A percentile compares a stretch with the other conserved stretches of the same genome.
Evolutionary conservation across 1,139 yeast genomes (phyloP).

Genomic region (Pichia sp.): DNA sequence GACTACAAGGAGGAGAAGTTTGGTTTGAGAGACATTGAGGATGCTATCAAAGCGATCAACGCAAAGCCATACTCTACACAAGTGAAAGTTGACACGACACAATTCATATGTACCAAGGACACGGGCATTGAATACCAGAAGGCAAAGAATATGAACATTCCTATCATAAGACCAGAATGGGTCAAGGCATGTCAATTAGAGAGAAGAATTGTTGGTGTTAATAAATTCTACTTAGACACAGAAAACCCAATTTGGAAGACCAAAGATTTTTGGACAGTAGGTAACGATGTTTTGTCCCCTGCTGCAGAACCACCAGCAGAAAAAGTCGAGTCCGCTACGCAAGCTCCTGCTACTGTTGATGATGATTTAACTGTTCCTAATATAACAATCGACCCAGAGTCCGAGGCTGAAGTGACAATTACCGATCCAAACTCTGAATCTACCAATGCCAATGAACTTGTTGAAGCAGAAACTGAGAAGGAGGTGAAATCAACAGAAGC

Average conservation of each 20-base stretch:
- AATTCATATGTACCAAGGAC: conserved; percentile 69
- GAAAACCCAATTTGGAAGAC: conserved; percentile 33
- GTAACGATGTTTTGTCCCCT: neutral
- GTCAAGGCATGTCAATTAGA: conserved; percentile 89
- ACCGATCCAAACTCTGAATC: conserved; percentile 11
- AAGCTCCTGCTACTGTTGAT: neutral
- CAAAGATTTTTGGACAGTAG: conserved; percentile 32
- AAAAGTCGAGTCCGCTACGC: conserved; percentile 3
- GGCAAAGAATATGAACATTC: conserved; percentile 85
- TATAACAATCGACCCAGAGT: neutral
- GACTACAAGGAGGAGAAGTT: conserved; percentile 52
- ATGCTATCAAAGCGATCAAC: conserved; percentile 67
- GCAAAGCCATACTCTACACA: conserved; percentile 72
- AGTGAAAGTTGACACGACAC: conserved; percentile 90
- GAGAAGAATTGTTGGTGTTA: conserved; percentile 86
- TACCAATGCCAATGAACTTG: neutral
- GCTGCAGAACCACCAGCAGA: neutral
- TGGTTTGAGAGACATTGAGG: conserved; percentile 57
- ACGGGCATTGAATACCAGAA: conserved; percentile 54
- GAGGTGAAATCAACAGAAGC: neutral
- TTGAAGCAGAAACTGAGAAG: neutral
- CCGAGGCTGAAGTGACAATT: conserved; percentile 9
- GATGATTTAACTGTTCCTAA: neutral
- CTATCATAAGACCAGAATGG: conserved; percentile 97
- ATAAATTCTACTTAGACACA: conserved; percentile 68